phyloP scores from a whole-genome alignment of 768 basidiomycete genomes.

The Trametes sanguinea region DNA sequence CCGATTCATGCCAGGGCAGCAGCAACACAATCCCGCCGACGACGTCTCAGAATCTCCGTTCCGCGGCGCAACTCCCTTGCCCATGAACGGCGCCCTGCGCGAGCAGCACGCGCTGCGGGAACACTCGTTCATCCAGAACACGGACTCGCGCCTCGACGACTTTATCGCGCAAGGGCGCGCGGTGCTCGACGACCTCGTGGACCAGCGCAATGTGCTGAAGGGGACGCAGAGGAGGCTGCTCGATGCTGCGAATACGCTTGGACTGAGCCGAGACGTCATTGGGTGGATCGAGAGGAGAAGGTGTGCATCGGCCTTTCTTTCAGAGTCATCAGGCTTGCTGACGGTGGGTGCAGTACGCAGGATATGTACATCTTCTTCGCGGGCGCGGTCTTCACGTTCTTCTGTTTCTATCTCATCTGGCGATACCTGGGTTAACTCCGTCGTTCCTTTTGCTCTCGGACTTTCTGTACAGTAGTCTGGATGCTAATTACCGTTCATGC shows the following conservation, averaged over 20 bases:
- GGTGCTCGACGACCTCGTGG: constrained; percentile 87
- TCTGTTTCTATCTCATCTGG: constrained; percentile 94
- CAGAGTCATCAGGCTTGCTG: neutral
- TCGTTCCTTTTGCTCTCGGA: neutral
- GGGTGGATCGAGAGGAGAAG: constrained; percentile 96
- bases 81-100: constrained; percentile 53
- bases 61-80: constrained; percentile 54
- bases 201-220: constrained; percentile 91
- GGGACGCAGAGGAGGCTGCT: constrained; percentile 88
- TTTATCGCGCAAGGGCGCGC: constrained; percentile 92
- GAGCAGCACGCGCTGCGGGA: constrained; percentile 84
- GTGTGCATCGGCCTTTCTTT: constrained; percentile 44
- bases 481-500: constrained; percentile 7
- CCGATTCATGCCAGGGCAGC: constrained; percentile 50
- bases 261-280: constrained; percentile 91
- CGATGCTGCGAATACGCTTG: constrained; percentile 92
- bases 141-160: constrained; percentile 81
- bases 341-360: constrained; percentile 65
- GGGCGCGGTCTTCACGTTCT: constrained; percentile 84
- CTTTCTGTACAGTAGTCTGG: constrained; percentile 14
- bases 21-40: constrained; percentile 27
- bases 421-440: constrained; percentile 67
- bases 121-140: constrained; percentile 84
- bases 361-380: constrained; percentile 93
- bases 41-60: constrained; percentile 86